Percentiles rank a stretch among this genome's conserved stretches.
Conservation (phyloP, 768 basidiomycete genomes). For the Heimioporus sp. region DNA sequence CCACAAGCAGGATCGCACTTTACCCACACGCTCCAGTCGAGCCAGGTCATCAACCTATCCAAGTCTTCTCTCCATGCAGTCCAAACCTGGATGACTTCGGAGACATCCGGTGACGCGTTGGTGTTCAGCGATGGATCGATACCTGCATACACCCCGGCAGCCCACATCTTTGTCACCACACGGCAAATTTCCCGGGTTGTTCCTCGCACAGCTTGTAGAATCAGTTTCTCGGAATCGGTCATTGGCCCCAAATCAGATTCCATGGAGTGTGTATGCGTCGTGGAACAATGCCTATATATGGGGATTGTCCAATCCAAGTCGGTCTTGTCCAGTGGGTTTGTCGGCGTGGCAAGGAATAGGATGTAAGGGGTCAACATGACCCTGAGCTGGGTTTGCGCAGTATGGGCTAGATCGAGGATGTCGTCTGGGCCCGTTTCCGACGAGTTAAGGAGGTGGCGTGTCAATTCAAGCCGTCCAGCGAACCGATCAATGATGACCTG, state of each 20-base stretch:
- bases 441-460: slow-evolving; percentile 35
- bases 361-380: slow-evolving; percentile 15
- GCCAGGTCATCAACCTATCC: slow-evolving; percentile 15
- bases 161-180: slow-evolving; percentile 19
- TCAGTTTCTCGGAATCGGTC: slow-evolving; percentile 11
- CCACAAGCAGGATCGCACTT: slow-evolving; percentile 17
- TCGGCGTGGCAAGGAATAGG: not conserved
- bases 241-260: not conserved
- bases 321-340: not conserved
- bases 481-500: slow-evolving; percentile 42
- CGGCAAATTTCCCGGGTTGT: slow-evolving; percentile 20
- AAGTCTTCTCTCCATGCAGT: slow-evolving; percentile 9
- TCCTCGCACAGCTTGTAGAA: slow-evolving; percentile 8
- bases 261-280: slow-evolving; percentile 5
- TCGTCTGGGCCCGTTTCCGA: slow-evolving; percentile 8
- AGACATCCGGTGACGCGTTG: not conserved
- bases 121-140: slow-evolving; percentile 1
- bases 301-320: slow-evolving; percentile 10
- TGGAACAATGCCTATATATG: slow-evolving; percentile 7
- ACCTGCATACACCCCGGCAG: slow-evolving; percentile 11
- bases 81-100: not conserved
- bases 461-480: slow-evolving; percentile 39
- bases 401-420: slow-evolving; percentile 5
- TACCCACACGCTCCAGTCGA: slow-evolving; percentile 24
- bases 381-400: slow-evolving; percentile 18